These are phyloP conservation scores for Taxillus chinensis DNA, from an alignment of 164 flowering plant species.

Conservation along the genomic window DNA sequence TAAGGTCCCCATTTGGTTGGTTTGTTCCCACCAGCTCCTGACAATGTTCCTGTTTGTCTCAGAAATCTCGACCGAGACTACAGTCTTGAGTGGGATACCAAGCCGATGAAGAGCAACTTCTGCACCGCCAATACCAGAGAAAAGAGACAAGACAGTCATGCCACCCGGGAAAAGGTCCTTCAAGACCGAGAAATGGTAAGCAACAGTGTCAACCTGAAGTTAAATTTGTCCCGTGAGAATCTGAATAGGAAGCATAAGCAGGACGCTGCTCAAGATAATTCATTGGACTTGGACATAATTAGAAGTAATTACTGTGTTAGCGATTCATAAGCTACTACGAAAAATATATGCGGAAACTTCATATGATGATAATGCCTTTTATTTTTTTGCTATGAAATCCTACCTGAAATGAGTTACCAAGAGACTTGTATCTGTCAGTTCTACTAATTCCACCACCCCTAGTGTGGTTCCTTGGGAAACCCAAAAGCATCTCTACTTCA, in stretches of 20 bases:
- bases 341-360: too few relatives aligned
- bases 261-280: background rate
- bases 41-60: constrained; percentile 60
- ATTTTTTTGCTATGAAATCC: background rate
- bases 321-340: too few relatives aligned
- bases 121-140: constrained; percentile 87
- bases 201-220: constrained; percentile 78
- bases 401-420: constrained; percentile 91
- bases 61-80: constrained; percentile 79
- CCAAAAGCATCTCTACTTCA: constrained; percentile 74
- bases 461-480: constrained; percentile 81
- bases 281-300: background rate
- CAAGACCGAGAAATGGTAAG: constrained; percentile 75
- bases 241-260: background rate
- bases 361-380: too few relatives aligned
- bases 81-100: constrained; percentile 64
- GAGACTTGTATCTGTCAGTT: constrained; percentile 72
- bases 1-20: constrained; percentile 60
- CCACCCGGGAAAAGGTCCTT: constrained; percentile 60
- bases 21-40: constrained; percentile 86
- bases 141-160: constrained; percentile 64
- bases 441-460: constrained; percentile 86
- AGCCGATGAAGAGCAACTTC: constrained; percentile 90
- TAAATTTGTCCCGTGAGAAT: background rate
- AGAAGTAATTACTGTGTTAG: too few relatives aligned